Conservation (phyloP, 139 green algal genomes). For the Spirogloea muscicola region DNA sequence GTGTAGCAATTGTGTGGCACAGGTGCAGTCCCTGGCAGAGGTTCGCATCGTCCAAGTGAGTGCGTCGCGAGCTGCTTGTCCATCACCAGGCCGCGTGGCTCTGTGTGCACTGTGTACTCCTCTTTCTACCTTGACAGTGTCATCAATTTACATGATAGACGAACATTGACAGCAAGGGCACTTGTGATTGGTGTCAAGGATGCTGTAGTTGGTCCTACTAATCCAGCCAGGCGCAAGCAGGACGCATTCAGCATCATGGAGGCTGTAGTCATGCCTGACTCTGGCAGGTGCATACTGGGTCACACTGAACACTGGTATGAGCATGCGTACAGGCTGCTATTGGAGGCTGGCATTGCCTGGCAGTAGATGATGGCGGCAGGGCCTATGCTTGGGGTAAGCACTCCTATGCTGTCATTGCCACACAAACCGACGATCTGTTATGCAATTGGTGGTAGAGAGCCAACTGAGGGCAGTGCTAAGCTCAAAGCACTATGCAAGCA, state of each 20-base stretch:
- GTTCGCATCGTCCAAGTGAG: slow-evolving; percentile 11
- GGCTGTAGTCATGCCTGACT: neutral
- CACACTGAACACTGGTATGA: neutral
- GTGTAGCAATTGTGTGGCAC: no score
- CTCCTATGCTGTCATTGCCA: neutral
- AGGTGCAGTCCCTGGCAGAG: slow-evolving; percentile 6
- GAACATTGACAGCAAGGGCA: neutral
- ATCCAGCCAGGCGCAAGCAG: neutral
- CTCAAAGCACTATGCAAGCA: neutral
- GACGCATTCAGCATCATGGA: neutral
- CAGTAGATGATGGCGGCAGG: slow-evolving; percentile 23
- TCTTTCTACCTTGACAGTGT: neutral
- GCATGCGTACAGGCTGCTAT: slow-evolving; percentile 69
- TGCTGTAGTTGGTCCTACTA: neutral
- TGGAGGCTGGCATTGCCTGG: slow-evolving; percentile 81
- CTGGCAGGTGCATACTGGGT: neutral
- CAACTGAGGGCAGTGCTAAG: neutral
- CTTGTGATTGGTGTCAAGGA: neutral
- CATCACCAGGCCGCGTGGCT: neutral
- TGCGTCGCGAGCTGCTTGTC: neutral
- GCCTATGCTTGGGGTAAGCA: slow-evolving; percentile 43
- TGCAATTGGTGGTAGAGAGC: neutral
- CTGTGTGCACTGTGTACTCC: neutral
- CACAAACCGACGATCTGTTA: no score
- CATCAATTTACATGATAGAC: neutral